phyloP scores from a whole-genome alignment of 805 yeast species.

The Candida lessepsii region DNA sequence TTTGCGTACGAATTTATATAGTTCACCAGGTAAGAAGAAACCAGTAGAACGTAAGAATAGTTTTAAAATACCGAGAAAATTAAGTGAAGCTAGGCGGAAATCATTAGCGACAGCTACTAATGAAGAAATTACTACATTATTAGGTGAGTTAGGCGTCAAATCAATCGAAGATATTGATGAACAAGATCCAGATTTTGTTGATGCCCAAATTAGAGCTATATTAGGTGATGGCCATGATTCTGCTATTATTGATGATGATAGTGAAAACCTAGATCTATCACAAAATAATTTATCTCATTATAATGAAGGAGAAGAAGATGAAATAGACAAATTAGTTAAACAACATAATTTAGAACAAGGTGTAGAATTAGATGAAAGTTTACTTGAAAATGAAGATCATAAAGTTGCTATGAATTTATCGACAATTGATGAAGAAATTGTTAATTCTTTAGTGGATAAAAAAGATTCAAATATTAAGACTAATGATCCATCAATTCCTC shows the following conservation, averaged over 20 bases:
- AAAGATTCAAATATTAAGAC: background rate
- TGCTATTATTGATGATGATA: slow-evolving; percentile 21
- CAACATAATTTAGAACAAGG: slow-evolving; percentile 37
- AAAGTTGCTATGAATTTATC: slow-evolving; percentile 28
- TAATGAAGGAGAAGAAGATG: slow-evolving; percentile 33
- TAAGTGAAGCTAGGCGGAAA: slow-evolving; percentile 37
- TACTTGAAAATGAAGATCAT: slow-evolving; percentile 11
- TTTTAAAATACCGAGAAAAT: slow-evolving; percentile 22
- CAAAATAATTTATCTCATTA: slow-evolving; percentile 8
- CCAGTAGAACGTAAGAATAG: slow-evolving; percentile 3
- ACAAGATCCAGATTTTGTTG: slow-evolving; percentile 26
- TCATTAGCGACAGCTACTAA: slow-evolving; percentile 37
- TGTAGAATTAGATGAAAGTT: slow-evolving; percentile 24
- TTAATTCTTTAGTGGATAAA: slow-evolving; percentile 17
- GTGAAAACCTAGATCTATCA: slow-evolving; percentile 1
- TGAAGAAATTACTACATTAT: slow-evolving; percentile 38
- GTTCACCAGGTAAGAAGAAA: slow-evolving; percentile 14
- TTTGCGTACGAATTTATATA: slow-evolving; percentile 47
- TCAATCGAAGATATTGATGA: slow-evolving; percentile 30
- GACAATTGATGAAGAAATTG: slow-evolving; percentile 40
- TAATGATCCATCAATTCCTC: background rate
- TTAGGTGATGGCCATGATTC: slow-evolving; percentile 28
- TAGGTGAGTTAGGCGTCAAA: slow-evolving; percentile 35
- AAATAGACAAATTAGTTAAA: slow-evolving; percentile 33
- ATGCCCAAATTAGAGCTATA: slow-evolving; percentile 31